Base-by-base conservation (phyloP, 352 stramenopile genomes). In the Lagenidium sp. region DNA sequence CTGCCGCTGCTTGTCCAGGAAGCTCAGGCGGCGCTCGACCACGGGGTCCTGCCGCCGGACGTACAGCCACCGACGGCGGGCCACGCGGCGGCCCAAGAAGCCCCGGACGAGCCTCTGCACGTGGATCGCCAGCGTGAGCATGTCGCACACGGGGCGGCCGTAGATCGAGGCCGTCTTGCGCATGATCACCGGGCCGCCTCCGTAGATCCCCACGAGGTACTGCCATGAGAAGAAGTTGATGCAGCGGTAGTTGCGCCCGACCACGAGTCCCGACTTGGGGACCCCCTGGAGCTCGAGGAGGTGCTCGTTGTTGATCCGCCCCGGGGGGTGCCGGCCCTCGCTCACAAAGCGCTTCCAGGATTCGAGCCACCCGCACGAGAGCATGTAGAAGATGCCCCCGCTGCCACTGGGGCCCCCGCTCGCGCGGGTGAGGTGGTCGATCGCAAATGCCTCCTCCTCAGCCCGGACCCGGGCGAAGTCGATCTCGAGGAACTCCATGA, bases 401-500 rank as follows among this genome's bases (percentile, higher is more conserved):
- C 19, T 36, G 13, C 49, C 47, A 34, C 53, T 42, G n/a, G n/a
- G n/a, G 18, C 22, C 36, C 6, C 34, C 23, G 1, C 25, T 31
- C 1, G 34, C 40, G 15, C 46, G 46, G 1, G 65, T 48, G 4
- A 87, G 32, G 6, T 56, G 47, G 4, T 78, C 61, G 0, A 76
- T 39, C 3, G 65, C 65, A 12, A 81, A 41, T 11, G 63, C 74
- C 53, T 87, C 70, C 56, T 87, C 70, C 47, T 87, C 66, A 3
- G 57, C 64, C 0, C 74, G 68, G 1, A 84, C 48, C 13, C 49
- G 44, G 23, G 59, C 22, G 38, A 63, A 67, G 39, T 85, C 67
- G 34, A 87, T 69, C 21, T 80, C 75, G 1, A 87, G 59, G 52
- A 85, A 87, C 16, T 57, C 57, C 71, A 85, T 82, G 20, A 87